Percentiles rank a stretch among this genome's conserved stretches.
Evolutionary conservation across 192 early-diverging fungal genomes (phyloP).

Genomic region (Podila verticillata): DNA sequence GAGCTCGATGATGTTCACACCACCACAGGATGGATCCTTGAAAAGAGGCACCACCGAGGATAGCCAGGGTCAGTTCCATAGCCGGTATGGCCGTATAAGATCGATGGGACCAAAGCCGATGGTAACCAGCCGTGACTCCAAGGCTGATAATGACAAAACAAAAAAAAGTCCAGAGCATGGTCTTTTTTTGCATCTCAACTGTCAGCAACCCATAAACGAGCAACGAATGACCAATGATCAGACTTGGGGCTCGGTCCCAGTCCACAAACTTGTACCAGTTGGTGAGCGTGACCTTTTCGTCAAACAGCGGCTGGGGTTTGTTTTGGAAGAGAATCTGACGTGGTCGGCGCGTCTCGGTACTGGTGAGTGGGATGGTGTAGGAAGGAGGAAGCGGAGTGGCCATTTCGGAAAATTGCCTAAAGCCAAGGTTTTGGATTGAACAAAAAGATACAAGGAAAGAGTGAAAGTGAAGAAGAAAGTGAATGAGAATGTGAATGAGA

Average conservation of each 20-base stretch:
- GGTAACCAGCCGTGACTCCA: conserved; percentile 94
- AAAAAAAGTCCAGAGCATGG: conserved; percentile 71
- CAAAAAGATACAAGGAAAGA: too few relatives aligned
- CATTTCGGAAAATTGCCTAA: conserved; percentile 8
- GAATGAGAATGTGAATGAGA: too few relatives aligned
- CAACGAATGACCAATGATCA: conserved; percentile 75
- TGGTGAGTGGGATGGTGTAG: conserved; percentile 33
- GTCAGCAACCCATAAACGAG: conserved; percentile 84
- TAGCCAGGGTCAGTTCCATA: conserved; percentile 67
- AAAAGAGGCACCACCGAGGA: conserved; percentile 75
- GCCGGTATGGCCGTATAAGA: conserved; percentile 72
- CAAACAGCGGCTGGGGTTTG: conserved; percentile 46
- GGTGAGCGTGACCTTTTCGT: conserved; percentile 54
- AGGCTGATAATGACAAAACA: conserved; percentile 84
- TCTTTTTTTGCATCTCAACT: conserved; percentile 73
- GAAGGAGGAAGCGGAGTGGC: conserved; percentile 46
- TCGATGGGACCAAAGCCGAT: conserved; percentile 85
- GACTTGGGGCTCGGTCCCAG: conserved; percentile 73
- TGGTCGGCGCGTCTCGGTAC: conserved; percentile 38
- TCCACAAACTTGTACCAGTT: conserved; percentile 70
- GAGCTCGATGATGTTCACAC: conserved; percentile 84
- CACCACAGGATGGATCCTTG: conserved; percentile 90
- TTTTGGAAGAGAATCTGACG: conserved; percentile 22
- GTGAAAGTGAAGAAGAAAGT: too few relatives aligned
- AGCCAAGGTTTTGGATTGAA: too few relatives aligned